Evolutionary conservation across 352 stramenopile species (phyloP).

Genomic region (Phytopythium sindhum): DNA sequence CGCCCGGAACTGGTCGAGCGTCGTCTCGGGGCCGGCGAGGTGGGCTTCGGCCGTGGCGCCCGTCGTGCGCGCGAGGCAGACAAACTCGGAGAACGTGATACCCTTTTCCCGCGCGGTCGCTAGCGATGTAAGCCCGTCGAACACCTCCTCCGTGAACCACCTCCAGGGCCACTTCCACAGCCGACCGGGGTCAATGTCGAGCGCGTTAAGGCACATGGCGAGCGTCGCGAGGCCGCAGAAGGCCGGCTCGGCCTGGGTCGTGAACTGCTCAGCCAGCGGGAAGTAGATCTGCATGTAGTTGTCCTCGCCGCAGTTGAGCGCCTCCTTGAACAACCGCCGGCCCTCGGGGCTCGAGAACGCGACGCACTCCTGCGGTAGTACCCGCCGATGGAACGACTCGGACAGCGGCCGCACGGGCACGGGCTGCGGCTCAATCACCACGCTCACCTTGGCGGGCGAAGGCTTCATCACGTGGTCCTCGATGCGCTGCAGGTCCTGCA

Average conservation of each 20-base stretch:
- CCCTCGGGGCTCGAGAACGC: slow-evolving; percentile 85
- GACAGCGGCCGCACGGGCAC: not conserved
- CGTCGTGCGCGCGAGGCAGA: slow-evolving; percentile 59
- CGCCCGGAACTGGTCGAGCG: slow-evolving; percentile 44
- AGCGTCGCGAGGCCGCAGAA: slow-evolving; percentile 88
- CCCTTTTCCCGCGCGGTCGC: slow-evolving; percentile 64
- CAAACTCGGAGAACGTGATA: slow-evolving; percentile 68
- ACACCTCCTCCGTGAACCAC: slow-evolving; percentile 83
- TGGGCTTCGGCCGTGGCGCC: slow-evolving; percentile 26
- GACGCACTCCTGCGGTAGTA: slow-evolving; percentile 75
- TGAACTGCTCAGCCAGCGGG: slow-evolving; percentile 87
- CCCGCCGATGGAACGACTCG: slow-evolving; percentile 44
- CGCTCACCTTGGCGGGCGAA: not conserved
- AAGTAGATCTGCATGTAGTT: slow-evolving; percentile 94
- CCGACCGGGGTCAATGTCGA: slow-evolving; percentile 70
- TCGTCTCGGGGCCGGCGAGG: slow-evolving; percentile 23
- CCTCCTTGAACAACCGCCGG: slow-evolving; percentile 77
- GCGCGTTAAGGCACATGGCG: slow-evolving; percentile 77
- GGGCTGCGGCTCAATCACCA: not conserved
- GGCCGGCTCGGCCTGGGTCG: slow-evolving; percentile 90
- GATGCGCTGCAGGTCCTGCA: slow-evolving; percentile 7
- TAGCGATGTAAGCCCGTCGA: slow-evolving; percentile 77
- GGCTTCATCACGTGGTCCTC: not conserved
- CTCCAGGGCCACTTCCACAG: slow-evolving; percentile 79
- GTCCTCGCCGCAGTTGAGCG: slow-evolving; percentile 22